Conservation (phyloP, 192 early-diverging fungal species). For the Thamnidium elegans region DNA sequence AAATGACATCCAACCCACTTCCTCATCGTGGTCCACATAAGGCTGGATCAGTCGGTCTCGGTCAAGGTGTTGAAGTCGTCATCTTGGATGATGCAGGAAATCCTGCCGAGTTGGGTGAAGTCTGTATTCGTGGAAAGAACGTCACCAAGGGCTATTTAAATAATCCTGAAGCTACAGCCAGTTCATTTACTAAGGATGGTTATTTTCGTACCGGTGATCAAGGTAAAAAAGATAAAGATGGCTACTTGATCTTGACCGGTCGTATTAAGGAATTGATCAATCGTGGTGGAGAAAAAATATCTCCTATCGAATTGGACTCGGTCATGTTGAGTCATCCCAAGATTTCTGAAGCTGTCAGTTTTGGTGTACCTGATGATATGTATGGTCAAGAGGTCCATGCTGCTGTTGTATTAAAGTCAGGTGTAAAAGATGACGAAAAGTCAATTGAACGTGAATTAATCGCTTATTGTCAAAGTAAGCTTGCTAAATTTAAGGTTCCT, state of each 20-base stretch:
- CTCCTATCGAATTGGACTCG: conserved; percentile 80
- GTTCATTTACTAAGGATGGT: conserved; percentile 57
- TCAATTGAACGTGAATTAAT: conserved; percentile 48
- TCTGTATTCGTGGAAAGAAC: conserved; percentile 81
- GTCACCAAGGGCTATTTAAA: conserved; percentile 77
- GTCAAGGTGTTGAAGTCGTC: conserved; percentile 70
- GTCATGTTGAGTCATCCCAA: conserved; percentile 65
- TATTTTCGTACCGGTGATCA: conserved; percentile 89
- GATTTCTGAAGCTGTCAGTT: conserved; percentile 72
- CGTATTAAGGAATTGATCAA: conserved; percentile 91
- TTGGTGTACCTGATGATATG: conserved; percentile 71
- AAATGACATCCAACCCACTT: conserved; percentile 80
- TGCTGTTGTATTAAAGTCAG: conserved; percentile 57
- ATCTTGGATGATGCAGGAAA: conserved; percentile 65
- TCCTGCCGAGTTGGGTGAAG: conserved; percentile 62
- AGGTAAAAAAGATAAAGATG: conserved; percentile 74
- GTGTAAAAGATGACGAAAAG: conserved; percentile 5
- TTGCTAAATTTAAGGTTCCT: conserved; percentile 72
- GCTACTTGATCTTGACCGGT: conserved; percentile 76
- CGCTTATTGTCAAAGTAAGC: conserved; percentile 46
- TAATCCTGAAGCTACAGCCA: conserved; percentile 62
- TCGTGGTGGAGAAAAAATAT: conserved; percentile 89
- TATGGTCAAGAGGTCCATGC: conserved; percentile 85
- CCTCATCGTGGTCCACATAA: conserved; percentile 55
- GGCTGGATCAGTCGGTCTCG: conserved; percentile 75